Percentiles rank a stretch among this genome's conserved stretches.
Conservation (phyloP, 768 basidiomycete genomes). For the Tulasnella sp. region DNA sequence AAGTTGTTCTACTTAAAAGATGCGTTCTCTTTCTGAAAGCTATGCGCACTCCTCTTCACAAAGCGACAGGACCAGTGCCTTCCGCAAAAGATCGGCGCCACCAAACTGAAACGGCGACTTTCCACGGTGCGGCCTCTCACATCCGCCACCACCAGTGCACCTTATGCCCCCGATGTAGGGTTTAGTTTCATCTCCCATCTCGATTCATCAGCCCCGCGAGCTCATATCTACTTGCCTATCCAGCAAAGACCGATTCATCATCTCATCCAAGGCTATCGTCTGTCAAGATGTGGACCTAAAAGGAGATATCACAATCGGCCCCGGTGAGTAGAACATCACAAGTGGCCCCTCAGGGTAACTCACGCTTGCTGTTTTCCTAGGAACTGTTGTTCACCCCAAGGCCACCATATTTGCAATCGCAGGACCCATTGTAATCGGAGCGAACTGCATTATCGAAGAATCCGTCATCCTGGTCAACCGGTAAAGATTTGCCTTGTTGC, state of each 20-base stretch:
- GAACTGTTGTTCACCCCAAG: slow-evolving; percentile 85
- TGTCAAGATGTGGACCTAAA: slow-evolving; percentile 91
- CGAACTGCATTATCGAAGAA: slow-evolving; percentile 86
- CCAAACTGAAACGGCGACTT: neutral
- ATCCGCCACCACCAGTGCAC: neutral
- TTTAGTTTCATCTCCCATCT: neutral
- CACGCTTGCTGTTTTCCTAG: slow-evolving; percentile 20
- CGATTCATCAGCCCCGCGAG: neutral
- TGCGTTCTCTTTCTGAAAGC: too few relatives aligned
- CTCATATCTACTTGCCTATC: neutral
- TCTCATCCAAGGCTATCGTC: slow-evolving; percentile 83
- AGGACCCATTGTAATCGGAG: slow-evolving; percentile 83
- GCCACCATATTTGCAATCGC: slow-evolving; percentile 86
- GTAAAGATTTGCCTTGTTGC: slow-evolving; percentile 28
- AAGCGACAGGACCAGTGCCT: neutral
- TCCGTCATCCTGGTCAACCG: slow-evolving; percentile 82
- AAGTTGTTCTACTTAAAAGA: too few relatives aligned
- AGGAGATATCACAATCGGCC: slow-evolving; percentile 87
- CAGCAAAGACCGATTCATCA: slow-evolving; percentile 80
- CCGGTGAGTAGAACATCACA: too few relatives aligned
- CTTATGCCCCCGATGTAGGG: slow-evolving; percentile 5
- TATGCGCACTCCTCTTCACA: too few relatives aligned
- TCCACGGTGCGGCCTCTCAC: neutral
- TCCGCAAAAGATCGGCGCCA: too few relatives aligned
- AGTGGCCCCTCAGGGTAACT: neutral